These are phyloP conservation scores for Perilla frutescens DNA, from an alignment of 257 asterid genomes.

Conservation along the genomic window DNA sequence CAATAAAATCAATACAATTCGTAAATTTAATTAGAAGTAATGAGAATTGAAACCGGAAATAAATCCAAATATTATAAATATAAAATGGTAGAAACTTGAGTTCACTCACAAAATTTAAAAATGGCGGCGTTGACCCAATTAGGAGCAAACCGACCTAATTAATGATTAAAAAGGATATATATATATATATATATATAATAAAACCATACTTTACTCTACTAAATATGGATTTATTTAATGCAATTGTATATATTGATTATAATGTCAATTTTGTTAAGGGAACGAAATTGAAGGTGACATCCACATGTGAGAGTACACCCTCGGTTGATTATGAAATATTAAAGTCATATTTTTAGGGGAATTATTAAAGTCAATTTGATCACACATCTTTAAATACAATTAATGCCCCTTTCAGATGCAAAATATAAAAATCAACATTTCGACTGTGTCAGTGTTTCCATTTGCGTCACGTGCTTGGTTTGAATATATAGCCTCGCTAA, in stretches of 20 bases:
- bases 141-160: not conserved
- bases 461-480: slow-evolving; percentile 49
- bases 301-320: slow-evolving; percentile 34
- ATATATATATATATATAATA: too few relatives aligned
- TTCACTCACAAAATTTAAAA: not conserved
- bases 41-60: too few relatives aligned
- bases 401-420: not conserved
- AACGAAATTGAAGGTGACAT: slow-evolving; percentile 35
- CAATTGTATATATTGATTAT: not conserved
- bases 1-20: too few relatives aligned
- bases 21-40: too few relatives aligned
- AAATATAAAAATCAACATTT: not conserved
- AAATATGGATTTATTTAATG: not conserved
- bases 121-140: slow-evolving; percentile 6
- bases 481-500: slow-evolving; percentile 35
- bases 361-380: slow-evolving; percentile 39
- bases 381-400: slow-evolving; percentile 32
- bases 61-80: not conserved
- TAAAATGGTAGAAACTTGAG: slow-evolving; percentile 15
- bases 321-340: not conserved
- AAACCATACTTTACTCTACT: not conserved
- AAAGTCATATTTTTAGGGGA: slow-evolving; percentile 33
- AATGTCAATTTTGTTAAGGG: slow-evolving; percentile 7
- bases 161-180: not conserved
- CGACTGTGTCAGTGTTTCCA: slow-evolving; percentile 34